Evolutionary conservation across 2,329 filamentous ascomycete species (phyloP), one percentile per base, ranked within the genome.

Genomic region (Macroventuria anomochaeta): DNA sequence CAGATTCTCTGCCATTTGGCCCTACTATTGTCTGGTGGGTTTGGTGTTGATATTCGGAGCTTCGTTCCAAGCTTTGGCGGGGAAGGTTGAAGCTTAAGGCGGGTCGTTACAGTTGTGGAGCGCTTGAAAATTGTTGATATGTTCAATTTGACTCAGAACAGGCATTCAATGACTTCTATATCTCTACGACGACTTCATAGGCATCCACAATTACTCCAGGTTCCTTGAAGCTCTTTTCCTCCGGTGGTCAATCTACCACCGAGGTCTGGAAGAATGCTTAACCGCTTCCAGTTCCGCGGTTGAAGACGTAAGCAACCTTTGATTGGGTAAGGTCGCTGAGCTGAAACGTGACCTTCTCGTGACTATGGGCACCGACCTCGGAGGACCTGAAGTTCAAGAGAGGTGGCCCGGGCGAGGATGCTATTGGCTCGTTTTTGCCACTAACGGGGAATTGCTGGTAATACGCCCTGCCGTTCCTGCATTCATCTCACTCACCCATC

Each of bases 1-100:
- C 11, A 67, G 47, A 7, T 60, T 59, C 6, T 70, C 63, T 15
- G 69, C 65, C 70, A 73, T 73, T 23, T 38, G 32, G 29, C 20
- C 3, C n/a, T 25, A 10, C 12, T 33, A 1, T 39, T 21, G 15
- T 15, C 15, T n/a, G 20, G 12, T 40, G 15, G 18, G 29, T 10
- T 20, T 32, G 26, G 7, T 43, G 33, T 39, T 48, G 43, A 18
- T 28, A 29, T 46, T 31, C 10, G 5, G 23, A 31, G 23, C 31
- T 44, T 18, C 2, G 20, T 25, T 12, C 11, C 33, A 39, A 29
- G 21, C 21, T 39, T 21, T 29, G 26, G 48, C 20, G 23, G 34
- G 41, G 48, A 12, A 34, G 11, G 5, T 29, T 23, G 25, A 31
- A 1, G 23, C 25, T 26, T 13, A 13, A 31, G 7, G 25, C 11